Conservation (phyloP, 1,284 basidiomycete genomes). For the Laetiporus sulphureus region DNA sequence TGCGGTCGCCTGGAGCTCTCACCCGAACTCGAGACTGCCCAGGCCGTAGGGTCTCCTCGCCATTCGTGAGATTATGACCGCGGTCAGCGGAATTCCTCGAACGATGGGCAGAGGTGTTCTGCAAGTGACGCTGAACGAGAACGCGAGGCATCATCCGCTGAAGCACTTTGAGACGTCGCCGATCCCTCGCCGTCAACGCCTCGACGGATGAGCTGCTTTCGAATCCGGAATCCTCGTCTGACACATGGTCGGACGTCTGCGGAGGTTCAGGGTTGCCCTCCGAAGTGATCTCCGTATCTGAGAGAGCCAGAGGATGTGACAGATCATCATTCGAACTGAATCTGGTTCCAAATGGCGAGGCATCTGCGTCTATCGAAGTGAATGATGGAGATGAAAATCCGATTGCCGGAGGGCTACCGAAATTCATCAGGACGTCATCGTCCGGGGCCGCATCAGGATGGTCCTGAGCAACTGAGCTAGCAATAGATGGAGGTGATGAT, state of each 20-base stretch:
- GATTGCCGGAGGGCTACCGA: no score
- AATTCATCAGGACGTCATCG: background rate
- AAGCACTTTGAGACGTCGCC: slow-evolving; percentile 10
- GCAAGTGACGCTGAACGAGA: slow-evolving; percentile 9
- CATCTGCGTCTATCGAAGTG: background rate
- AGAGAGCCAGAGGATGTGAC: background rate
- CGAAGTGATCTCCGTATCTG: background rate
- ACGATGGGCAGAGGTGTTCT: slow-evolving; percentile 5
- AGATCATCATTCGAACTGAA: background rate
- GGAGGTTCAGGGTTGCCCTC: background rate
- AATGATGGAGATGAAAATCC: slow-evolving; percentile 2
- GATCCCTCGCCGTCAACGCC: slow-evolving; percentile 5
- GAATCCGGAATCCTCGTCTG: background rate
- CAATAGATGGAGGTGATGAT: background rate
- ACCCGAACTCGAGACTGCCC: slow-evolving; percentile 18
- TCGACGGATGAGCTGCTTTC: slow-evolving; percentile 3
- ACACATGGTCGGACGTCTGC: slow-evolving; percentile 1
- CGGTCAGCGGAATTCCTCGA: background rate
- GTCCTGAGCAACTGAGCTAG: background rate
- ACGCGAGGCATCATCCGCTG: slow-evolving; percentile 15
- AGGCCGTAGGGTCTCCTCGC: slow-evolving; percentile 14
- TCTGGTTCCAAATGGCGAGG: background rate
- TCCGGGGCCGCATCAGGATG: background rate
- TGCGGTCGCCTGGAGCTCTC: slow-evolving; percentile 5
- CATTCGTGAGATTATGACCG: background rate